Conservation (phyloP, 2,329 filamentous ascomycete genomes). For the Aspergillus tanneri region DNA sequence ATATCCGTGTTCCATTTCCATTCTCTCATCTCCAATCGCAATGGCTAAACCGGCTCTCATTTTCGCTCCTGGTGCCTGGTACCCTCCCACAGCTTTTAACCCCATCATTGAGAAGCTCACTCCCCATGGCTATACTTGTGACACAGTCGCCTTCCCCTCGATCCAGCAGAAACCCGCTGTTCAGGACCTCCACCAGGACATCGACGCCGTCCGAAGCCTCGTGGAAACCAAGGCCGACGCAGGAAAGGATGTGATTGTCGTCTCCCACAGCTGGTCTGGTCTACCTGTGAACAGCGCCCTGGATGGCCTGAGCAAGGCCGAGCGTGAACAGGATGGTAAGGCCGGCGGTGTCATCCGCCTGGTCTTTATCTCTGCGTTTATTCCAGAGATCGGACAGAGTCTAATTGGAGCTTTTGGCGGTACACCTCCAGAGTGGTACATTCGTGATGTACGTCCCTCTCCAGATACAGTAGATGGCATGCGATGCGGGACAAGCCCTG, state of each 20-base stretch:
- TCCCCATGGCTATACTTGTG: conserved; percentile 20
- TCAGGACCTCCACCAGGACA: conserved; percentile 29
- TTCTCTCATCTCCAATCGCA: neutral
- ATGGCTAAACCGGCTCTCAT: conserved; percentile 28
- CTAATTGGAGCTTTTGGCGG: conserved; percentile 32
- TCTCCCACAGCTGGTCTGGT: conserved; percentile 40
- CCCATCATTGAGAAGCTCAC: conserved; percentile 24
- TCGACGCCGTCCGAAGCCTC: conserved; percentile 32
- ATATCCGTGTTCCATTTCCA: neutral
- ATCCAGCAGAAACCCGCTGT: conserved; percentile 26
- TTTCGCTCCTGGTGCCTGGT: conserved; percentile 35
- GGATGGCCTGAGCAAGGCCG: conserved; percentile 31
- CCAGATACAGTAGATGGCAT: neutral
- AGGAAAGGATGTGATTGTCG: conserved; percentile 32
- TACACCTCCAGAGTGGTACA: conserved; percentile 28
- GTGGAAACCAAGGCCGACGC: conserved; percentile 30
- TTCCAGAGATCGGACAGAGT: conserved; percentile 34
- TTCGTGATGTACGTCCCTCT: conserved; percentile 27
- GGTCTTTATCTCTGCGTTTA: conserved; percentile 36
- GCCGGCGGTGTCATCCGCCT: conserved; percentile 36
- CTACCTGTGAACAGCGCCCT: conserved; percentile 38
- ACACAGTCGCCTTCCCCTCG: conserved; percentile 29
- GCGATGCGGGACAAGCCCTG: neutral
- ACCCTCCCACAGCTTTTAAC: conserved; percentile 30
- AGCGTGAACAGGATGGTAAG: conserved; percentile 27